phyloP scores from a whole-genome alignment of 805 yeast species.

The Wickerhamiella parazyma region DNA sequence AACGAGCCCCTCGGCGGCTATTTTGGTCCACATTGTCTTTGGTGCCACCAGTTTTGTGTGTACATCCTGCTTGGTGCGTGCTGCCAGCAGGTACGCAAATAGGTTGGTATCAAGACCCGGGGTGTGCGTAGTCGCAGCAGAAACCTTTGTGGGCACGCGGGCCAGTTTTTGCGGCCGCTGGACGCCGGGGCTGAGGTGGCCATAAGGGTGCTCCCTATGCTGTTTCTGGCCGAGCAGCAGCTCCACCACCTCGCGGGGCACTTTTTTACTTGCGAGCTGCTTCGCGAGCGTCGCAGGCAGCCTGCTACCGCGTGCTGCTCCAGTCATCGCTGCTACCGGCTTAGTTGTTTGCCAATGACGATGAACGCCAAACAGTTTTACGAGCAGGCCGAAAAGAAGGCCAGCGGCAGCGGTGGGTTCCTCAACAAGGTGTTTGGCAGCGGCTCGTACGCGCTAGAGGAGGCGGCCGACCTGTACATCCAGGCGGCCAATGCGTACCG shows the following conservation, averaged over 20 bases:
- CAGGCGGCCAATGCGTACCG: conserved; percentile 91
- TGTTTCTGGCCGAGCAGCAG: neutral
- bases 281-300: neutral
- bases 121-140: neutral
- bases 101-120: conserved; percentile 3
- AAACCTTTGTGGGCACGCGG: neutral
- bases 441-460: conserved; percentile 56
- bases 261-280: neutral
- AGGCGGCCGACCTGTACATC: conserved; percentile 77
- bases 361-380: conserved; percentile 6
- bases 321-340: neutral
- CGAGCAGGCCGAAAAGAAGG: conserved; percentile 52
- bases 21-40: neutral
- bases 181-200: neutral
- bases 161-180: neutral
- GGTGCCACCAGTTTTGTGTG: conserved; percentile 1
- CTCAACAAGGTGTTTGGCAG: conserved; percentile 37
- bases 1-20: neutral
- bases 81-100: conserved; percentile 5
- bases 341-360: neutral
- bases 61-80: conserved; percentile 7
- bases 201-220: neutral
- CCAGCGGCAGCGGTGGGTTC: conserved; percentile 53
- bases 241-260: neutral
- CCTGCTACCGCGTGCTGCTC: neutral